These are phyloP conservation scores for Curvularia verruculosa DNA, from an alignment of 2,329 filamentous ascomycete genomes.

Conservation along the genomic window DNA sequence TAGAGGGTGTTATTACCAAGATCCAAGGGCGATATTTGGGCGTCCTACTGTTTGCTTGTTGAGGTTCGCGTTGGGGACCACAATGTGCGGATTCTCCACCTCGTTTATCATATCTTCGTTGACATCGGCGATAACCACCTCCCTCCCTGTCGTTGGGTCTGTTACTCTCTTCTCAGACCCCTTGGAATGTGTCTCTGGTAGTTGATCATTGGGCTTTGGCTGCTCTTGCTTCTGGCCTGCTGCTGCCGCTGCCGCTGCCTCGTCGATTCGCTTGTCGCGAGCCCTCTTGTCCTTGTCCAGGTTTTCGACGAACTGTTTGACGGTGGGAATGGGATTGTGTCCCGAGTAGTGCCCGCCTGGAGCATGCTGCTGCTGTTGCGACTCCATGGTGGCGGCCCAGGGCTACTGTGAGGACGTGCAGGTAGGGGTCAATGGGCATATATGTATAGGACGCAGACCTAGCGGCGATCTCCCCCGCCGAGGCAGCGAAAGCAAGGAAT, in stretches of 20 bases:
- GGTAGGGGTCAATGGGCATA: conserved; percentile 4
- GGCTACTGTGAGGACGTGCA: conserved; percentile 6
- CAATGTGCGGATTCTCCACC: conserved; percentile 75
- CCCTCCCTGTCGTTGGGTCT: conserved; percentile 84
- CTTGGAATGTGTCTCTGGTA: conserved; percentile 56
- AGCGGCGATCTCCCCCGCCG: conserved; percentile 13
- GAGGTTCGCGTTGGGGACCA: conserved; percentile 88
- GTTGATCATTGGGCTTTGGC: conserved; percentile 40
- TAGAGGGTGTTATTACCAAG: conserved; percentile 18
- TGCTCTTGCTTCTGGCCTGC: conserved; percentile 40
- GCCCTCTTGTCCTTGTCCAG: conserved; percentile 80
- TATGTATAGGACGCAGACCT: background rate
- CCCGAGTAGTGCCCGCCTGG: conserved; percentile 79
- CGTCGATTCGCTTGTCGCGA: conserved; percentile 74
- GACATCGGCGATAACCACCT: conserved; percentile 85
- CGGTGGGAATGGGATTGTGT: conserved; percentile 82
- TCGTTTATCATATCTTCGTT: conserved; percentile 71
- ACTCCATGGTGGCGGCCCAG: conserved; percentile 29
- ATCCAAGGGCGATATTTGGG: background rate
- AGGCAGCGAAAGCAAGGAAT: conserved; percentile 28
- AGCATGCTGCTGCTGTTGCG: conserved; percentile 53
- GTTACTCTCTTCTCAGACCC: conserved; percentile 68
- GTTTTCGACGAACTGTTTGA: conserved; percentile 79
- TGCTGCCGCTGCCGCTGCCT: conserved; percentile 29
- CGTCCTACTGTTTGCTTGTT: conserved; percentile 68